A percentile compares a stretch with the other conserved stretches of the same genome.
phyloP scores from a whole-genome alignment of 1,139 yeast genomes.

The Insectozyma bohioensis region DNA sequence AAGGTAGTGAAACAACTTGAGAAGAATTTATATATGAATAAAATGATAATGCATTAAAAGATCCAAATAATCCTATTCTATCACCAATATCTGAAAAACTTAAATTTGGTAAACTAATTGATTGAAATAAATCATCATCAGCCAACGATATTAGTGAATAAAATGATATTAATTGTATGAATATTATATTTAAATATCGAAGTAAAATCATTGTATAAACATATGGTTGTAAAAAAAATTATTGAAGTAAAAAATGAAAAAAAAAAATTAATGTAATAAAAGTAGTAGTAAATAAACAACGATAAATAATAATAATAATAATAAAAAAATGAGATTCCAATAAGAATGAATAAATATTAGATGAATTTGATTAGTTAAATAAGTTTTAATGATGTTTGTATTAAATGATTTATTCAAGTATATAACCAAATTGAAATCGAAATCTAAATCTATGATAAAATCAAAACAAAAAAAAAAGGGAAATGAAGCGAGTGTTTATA shows the following conservation, averaged over 20 bases:
- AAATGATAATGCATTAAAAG: conserved; percentile 58
- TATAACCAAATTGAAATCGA: too few relatives aligned
- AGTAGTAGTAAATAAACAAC: not conserved
- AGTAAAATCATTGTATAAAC: conserved; percentile 1
- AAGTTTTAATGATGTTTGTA: too few relatives aligned
- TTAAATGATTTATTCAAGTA: too few relatives aligned
- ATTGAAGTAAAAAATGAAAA: not conserved
- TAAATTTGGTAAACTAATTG: conserved; percentile 28
- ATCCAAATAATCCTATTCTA: conserved; percentile 62
- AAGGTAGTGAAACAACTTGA: conserved; percentile 21
- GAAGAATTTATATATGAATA: conserved; percentile 56
- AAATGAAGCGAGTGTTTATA: too few relatives aligned
- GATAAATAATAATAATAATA: too few relatives aligned
- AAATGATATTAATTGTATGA: conserved; percentile 1
- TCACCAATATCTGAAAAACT: conserved; percentile 35
- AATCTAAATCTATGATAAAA: too few relatives aligned
- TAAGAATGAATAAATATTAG: too few relatives aligned
- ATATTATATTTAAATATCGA: not conserved
- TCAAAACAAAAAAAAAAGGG: too few relatives aligned
- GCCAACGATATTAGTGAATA: not conserved
- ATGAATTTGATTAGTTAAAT: too few relatives aligned
- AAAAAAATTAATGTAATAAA: not conserved
- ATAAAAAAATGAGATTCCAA: too few relatives aligned
- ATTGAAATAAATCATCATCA: conserved; percentile 11
- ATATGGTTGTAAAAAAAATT: not conserved